phyloP scores from a whole-genome alignment of 495 filamentous ascomycete species.

The Hypoxylon perforatum region DNA sequence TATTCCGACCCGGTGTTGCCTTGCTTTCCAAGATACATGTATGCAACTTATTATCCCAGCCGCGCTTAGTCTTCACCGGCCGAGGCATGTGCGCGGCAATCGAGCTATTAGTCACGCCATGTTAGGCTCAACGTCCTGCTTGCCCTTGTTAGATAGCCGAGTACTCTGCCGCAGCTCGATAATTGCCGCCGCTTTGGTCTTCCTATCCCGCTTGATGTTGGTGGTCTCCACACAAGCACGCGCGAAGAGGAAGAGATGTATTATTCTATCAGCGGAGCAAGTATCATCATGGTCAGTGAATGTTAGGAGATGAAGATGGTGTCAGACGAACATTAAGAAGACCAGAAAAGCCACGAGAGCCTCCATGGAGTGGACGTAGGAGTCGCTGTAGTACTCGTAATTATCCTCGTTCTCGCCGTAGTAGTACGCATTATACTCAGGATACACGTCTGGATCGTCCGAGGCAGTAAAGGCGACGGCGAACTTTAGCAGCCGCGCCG shows the following conservation, averaged over 20 bases:
- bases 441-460: constrained; percentile 16
- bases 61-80: too few species aligned
- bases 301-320: background rate
- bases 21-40: too few species aligned
- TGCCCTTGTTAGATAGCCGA: background rate
- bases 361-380: constrained; percentile 10
- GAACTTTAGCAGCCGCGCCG: constrained; percentile 21
- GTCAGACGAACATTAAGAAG: constrained; percentile 35
- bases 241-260: constrained; percentile 54
- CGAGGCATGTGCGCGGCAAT: too few species aligned
- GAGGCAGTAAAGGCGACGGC: constrained; percentile 15
- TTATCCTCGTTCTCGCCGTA: constrained; percentile 8
- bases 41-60: too few species aligned
- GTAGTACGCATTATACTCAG: constrained; percentile 30
- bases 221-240: constrained; percentile 49
- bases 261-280: constrained; percentile 13
- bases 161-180: background rate
- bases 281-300: constrained; percentile 4
- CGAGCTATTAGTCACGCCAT: too few species aligned
- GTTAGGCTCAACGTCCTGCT: background rate
- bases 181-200: background rate
- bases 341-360: constrained; percentile 35
- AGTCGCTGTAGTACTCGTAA: constrained; percentile 23
- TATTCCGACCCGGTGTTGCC: too few species aligned
- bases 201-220: constrained; percentile 6